Base-by-base conservation (phyloP, 345 rosid genomes). In the Reutealis trisperma region DNA sequence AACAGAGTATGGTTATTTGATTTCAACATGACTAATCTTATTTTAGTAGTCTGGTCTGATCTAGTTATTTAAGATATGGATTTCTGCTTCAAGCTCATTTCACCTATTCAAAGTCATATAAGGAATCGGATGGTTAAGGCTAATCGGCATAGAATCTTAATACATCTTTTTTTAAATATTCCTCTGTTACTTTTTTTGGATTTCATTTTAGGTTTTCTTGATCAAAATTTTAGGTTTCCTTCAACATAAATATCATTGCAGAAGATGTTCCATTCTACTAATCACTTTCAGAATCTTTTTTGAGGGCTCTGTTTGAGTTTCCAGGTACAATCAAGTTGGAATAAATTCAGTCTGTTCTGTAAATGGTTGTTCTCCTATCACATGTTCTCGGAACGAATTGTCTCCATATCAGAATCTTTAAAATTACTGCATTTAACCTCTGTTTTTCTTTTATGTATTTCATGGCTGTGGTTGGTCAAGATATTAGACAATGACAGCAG, bases 401-500 rank as follows among this genome's bases (percentile, higher is more conserved):
- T 24, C 34, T 9, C 67, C 30, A n/a, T 60, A 13, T 32, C 47
- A 49, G 27, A 55, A 41, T 44, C 59, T 78, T 78, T 49, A 14
- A 66, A 47, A 72, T 72, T 65, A 42, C 19, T 58, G 70, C 21
- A 71, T 41, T 19, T 14, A 70, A 67, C 25, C 58, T 25, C 41
- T 49, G 30, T 14, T 72, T 72, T 51, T 18, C 57, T 24, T 63
- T 9, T 70, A 15, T 52, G 14, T 5, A 4, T 19, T n/a, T 74
- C 42, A 44, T 71, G 63, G 52, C 45, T 18, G 45, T 68, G 75
- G 55, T 72, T 79, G 77, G 49, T 24, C 32, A 68, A 24, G 72
- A 45, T 73, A 37, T 67, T 47, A 63, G 59, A 52, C 30, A 57
- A 37, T 49, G 68, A 63, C 70, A 79, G 64, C 49, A 67, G 44